These are phyloP conservation scores for Trypanosoma grayi DNA, from an alignment of 208 protist species.

Conservation along the genomic window DNA sequence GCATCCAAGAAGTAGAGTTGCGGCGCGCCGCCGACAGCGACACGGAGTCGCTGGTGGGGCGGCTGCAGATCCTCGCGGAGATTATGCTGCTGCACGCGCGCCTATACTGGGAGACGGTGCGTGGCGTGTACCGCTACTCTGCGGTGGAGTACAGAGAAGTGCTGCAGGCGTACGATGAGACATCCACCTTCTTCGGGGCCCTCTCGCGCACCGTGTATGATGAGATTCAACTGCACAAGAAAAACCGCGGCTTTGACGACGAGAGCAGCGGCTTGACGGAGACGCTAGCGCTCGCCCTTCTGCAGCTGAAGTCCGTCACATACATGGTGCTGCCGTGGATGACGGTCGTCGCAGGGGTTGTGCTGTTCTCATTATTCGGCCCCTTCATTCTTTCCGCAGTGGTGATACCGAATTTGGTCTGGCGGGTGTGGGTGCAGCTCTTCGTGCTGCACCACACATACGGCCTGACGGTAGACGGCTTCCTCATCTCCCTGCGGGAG, in stretches of 20 bases:
- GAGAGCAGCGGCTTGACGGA: slow-evolving; percentile 4
- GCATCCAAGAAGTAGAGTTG: no score
- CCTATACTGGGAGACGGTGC: slow-evolving; percentile 12
- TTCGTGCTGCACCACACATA: slow-evolving; percentile 68
- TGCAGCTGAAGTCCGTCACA: slow-evolving; percentile 1
- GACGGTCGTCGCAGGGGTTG: slow-evolving; percentile 16
- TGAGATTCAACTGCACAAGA: slow-evolving; percentile 11
- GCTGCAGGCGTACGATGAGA: neutral
- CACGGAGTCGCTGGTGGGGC: no score
- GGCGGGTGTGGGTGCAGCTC: slow-evolving; percentile 58
- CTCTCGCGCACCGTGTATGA: neutral
- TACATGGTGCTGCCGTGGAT: slow-evolving; percentile 38
- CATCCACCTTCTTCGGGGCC: neutral
- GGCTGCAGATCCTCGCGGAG: neutral
- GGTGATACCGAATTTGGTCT: slow-evolving; percentile 41
- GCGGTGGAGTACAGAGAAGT: slow-evolving; percentile 8
- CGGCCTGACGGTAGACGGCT: slow-evolving; percentile 31
- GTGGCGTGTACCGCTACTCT: slow-evolving; percentile 14
- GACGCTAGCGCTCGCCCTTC: neutral
- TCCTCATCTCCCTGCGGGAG: slow-evolving; percentile 23
- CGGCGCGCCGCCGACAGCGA: no score
- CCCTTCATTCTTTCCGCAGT: slow-evolving; percentile 39
- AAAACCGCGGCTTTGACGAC: slow-evolving; percentile 4
- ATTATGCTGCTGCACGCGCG: neutral
- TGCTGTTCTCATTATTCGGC: slow-evolving; percentile 29